phyloP scores from a whole-genome alignment of 2,329 filamentous ascomycete species.

The Geoglossum cookeanum region DNA sequence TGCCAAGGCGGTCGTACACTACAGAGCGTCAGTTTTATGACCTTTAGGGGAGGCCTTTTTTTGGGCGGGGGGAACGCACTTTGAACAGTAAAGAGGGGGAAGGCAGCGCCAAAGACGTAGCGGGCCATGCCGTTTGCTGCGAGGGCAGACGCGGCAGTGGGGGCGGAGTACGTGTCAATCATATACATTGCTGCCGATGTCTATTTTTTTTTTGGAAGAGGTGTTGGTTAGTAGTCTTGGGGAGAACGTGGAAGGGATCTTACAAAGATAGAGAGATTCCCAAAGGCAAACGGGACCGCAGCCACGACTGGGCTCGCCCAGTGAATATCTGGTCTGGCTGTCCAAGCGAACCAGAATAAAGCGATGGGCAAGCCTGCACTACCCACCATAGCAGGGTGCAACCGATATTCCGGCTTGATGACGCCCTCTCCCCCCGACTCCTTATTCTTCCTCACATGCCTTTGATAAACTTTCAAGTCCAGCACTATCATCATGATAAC shows the following conservation, averaged over 20 bases:
- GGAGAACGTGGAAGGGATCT: slow-evolving; percentile 11
- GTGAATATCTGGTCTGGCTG: not conserved
- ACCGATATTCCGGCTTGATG: slow-evolving; percentile 34
- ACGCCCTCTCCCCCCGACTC: slow-evolving; percentile 11
- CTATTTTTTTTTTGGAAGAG: not conserved
- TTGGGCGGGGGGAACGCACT: slow-evolving; percentile 20
- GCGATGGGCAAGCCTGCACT: slow-evolving; percentile 32
- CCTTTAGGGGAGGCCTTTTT: not conserved
- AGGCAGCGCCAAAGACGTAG: slow-evolving; percentile 35
- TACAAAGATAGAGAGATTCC: slow-evolving; percentile 31
- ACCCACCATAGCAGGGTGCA: slow-evolving; percentile 40
- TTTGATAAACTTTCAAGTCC: slow-evolving; percentile 17
- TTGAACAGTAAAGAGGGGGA: slow-evolving; percentile 42
- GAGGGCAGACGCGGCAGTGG: slow-evolving; percentile 36
- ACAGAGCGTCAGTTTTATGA: not conserved
- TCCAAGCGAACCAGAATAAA: slow-evolving; percentile 14
- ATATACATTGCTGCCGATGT: slow-evolving; percentile 24
- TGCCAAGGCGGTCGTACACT: not conserved
- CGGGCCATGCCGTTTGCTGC: slow-evolving; percentile 39
- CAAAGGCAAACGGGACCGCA: not conserved
- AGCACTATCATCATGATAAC: slow-evolving; percentile 10
- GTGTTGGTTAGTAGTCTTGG: not conserved
- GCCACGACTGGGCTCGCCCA: not conserved
- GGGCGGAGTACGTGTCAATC: slow-evolving; percentile 35
- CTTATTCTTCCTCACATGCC: slow-evolving; percentile 20